phyloP scores from a whole-genome alignment of 2,329 filamentous ascomycete genomes.

The Epichloe gansuensis region DNA sequence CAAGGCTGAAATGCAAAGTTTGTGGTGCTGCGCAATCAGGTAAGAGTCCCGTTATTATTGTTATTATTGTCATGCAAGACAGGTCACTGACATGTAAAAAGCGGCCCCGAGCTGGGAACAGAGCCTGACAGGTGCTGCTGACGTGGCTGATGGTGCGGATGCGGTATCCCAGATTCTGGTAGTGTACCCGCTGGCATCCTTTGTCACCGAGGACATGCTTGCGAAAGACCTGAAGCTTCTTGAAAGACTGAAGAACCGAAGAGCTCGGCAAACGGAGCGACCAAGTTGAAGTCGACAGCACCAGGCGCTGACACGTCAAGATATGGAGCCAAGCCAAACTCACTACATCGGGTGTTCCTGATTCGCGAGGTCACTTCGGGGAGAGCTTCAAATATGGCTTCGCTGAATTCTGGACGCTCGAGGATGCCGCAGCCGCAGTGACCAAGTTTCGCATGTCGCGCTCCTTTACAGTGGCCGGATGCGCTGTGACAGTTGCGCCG shows the following conservation, averaged over 20 bases:
- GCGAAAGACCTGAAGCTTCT: slow-evolving; percentile 63
- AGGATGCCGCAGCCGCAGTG: slow-evolving; percentile 65
- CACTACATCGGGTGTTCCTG: slow-evolving; percentile 64
- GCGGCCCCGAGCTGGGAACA: slow-evolving; percentile 18
- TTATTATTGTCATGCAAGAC: not conserved
- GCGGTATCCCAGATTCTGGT: slow-evolving; percentile 64
- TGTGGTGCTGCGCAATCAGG: slow-evolving; percentile 22
- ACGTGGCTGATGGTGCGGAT: slow-evolving; percentile 38
- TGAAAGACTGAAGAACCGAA: slow-evolving; percentile 42
- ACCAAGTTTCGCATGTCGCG: slow-evolving; percentile 59
- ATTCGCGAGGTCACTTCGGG: slow-evolving; percentile 60
- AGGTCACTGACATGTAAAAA: not conserved
- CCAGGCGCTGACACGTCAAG: slow-evolving; percentile 44
- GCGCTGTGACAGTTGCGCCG: slow-evolving; percentile 57
- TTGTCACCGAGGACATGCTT: slow-evolving; percentile 60
- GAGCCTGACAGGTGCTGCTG: slow-evolving; percentile 35
- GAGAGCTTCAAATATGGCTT: slow-evolving; percentile 75
- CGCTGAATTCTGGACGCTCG: slow-evolving; percentile 65
- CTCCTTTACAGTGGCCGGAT: slow-evolving; percentile 67
- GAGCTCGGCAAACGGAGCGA: slow-evolving; percentile 30
- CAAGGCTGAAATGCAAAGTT: slow-evolving; percentile 25
- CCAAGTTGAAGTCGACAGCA: slow-evolving; percentile 48
- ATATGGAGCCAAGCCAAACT: slow-evolving; percentile 59
- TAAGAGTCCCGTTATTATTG: slow-evolving; percentile 8
- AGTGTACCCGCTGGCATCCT: slow-evolving; percentile 56